These are phyloP conservation scores for Eleusine indica DNA, from an alignment of 176 grass and related monocot genomes.

Conservation along the genomic window DNA sequence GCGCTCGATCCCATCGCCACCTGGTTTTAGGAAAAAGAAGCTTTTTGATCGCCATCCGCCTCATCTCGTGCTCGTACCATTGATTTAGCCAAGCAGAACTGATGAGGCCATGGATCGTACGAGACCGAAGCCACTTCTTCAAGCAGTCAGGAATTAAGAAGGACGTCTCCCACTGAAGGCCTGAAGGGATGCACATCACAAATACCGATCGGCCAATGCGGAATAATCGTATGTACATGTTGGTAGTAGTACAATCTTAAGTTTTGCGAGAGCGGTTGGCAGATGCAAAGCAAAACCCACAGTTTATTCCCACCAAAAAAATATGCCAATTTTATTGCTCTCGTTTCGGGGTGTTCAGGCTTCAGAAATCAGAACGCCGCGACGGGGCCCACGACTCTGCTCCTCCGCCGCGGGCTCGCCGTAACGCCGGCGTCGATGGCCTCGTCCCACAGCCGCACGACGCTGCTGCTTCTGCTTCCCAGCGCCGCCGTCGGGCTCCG, in stretches of 20 bases:
- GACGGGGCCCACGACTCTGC: neutral
- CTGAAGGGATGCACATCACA: no score
- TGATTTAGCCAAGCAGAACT: neutral
- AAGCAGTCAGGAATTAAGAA: neutral
- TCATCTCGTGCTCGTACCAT: no score
- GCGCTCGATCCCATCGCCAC: neutral
- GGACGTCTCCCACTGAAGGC: no score
- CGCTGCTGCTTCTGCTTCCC: conserved; percentile 30
- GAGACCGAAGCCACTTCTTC: neutral
- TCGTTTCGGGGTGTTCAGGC: neutral
- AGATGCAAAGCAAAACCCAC: neutral
- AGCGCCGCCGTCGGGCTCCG: conserved; percentile 37
- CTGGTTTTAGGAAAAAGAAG: neutral
- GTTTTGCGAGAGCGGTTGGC: neutral
- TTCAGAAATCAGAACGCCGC: conserved; percentile 34
- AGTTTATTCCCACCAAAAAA: neutral
- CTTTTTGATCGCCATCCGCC: neutral
- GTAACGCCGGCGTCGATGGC: neutral
- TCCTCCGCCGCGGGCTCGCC: conserved; percentile 40
- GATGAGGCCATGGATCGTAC: neutral
- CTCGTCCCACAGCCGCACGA: conserved; percentile 67
- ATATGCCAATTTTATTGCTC: conserved; percentile 2
- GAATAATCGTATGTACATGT: neutral
- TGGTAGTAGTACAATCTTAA: neutral
- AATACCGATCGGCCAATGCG: neutral